Evolutionary conservation across 2,329 filamentous ascomycete genomes (phyloP), one percentile per base, ranked within the genome.

Genomic region (Magnaporthales sp.): DNA sequence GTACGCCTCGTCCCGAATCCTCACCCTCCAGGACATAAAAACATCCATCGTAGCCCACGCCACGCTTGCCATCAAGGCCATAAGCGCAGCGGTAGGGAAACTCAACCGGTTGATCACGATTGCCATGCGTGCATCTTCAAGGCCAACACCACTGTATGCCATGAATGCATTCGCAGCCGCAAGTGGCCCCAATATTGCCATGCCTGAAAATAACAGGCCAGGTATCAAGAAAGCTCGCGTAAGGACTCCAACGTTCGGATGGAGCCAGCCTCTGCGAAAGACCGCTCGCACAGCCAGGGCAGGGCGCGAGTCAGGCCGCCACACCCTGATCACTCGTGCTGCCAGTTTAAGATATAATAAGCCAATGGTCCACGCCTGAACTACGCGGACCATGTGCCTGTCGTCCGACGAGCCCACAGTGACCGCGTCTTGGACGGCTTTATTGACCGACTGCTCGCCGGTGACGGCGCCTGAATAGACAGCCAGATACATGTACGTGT

Each of bases 281-380:
- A 96, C 87, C 2, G 88, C 89, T 1, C 87, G 86, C 19, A 96
- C 85, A 0, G 93, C 92, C 64, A 87, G 83, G 0, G 92, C 90
- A 0, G 91, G 85, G 4, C 91, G 89, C 10, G 89, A 90, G 10
- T 87, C 84, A 9, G 87, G 86, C 69, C 92, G 84, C 72, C 89
- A 84, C 13, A 90, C 81, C 26, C 89, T 82, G 29, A 93, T 82
- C 72, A 92, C 79, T 54, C 90, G 89, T 19, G 87, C 84, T 0
- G 86, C 86, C 72, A 98, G 87, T 70, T 96, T 93, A 31, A 96
- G 84, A 76, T 97, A 97, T 3, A 99, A 83, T 26, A 99, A 85
- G 4, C 95, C 95, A 1, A 99, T 82, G 0, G 93, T 96, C 93
- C 94, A 99, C 67, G 93, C 89, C 75, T 98, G 94, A 58, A 98